A percentile compares a stretch with the other conserved stretches of the same genome.
Conservation (phyloP, 441 rosid genomes). For the Croton laevigatus region DNA sequence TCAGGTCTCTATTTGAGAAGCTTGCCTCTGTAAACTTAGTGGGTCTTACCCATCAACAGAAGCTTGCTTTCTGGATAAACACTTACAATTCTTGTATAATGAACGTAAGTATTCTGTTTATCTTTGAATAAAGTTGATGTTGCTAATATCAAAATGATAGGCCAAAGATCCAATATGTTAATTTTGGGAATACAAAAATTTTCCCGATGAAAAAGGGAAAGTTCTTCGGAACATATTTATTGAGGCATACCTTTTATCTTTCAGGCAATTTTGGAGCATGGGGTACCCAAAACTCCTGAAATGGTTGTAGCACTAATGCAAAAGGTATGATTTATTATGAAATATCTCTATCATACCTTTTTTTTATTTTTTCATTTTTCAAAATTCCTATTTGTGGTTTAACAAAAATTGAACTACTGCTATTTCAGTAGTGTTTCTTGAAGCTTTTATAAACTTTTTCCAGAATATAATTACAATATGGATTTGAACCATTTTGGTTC, state of each 20-base stretch:
- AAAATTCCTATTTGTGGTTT: background rate
- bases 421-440: background rate
- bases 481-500: background rate
- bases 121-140: background rate
- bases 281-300: constrained; percentile 66
- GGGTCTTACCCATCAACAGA: constrained; percentile 81
- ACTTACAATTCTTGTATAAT: constrained; percentile 74
- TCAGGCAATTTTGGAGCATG: constrained; percentile 76
- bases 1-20: constrained; percentile 67
- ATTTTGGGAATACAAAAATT: background rate
- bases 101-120: constrained; percentile 50
- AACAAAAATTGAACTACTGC: background rate
- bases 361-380: background rate
- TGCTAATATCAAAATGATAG: background rate
- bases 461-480: background rate
- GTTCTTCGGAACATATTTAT: background rate
- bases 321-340: constrained; percentile 42
- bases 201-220: background rate
- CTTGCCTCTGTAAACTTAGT: constrained; percentile 63
- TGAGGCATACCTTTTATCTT: constrained; percentile 6
- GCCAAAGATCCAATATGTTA: background rate
- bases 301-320: constrained; percentile 76
- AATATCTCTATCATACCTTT: background rate
- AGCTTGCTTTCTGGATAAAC: constrained; percentile 94
- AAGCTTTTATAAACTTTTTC: no score